These are phyloP conservation scores for Pyrenula massariospora DNA, from an alignment of 495 filamentous ascomycete genomes.

Conservation along the genomic window DNA sequence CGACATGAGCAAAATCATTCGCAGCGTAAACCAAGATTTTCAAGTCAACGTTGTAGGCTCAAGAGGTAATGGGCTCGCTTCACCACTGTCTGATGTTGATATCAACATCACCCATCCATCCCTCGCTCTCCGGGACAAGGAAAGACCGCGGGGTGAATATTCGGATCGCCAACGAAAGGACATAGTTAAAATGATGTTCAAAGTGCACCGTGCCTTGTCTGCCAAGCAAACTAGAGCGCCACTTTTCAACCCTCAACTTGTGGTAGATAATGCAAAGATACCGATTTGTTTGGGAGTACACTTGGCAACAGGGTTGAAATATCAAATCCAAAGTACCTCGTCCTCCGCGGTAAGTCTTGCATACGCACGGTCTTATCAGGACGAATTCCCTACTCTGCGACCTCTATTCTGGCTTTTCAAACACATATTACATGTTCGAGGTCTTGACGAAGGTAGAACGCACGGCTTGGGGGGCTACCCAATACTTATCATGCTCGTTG, in stretches of 20 bases:
- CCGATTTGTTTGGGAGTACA: constrained; percentile 23
- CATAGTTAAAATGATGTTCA: background rate
- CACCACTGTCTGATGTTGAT: constrained; percentile 40
- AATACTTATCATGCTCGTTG: constrained; percentile 45
- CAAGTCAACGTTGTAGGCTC: constrained; percentile 38
- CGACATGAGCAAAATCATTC: constrained; percentile 14
- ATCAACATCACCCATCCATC: constrained; percentile 14
- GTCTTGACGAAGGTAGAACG: constrained; percentile 28
- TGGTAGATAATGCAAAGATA: constrained; percentile 1
- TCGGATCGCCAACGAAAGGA: background rate
- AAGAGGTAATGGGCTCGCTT: constrained; percentile 36
- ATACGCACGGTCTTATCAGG: constrained; percentile 31
- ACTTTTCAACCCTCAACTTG: constrained; percentile 1
- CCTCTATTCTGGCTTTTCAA: constrained; percentile 37
- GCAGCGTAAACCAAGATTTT: constrained; percentile 8
- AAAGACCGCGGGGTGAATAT: background rate
- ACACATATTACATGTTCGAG: constrained; percentile 32
- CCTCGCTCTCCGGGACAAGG: background rate
- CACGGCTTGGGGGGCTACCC: constrained; percentile 36
- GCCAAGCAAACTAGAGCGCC: background rate
- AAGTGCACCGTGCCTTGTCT: background rate
- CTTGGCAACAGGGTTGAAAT: constrained; percentile 27
- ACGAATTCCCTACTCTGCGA: constrained; percentile 34
- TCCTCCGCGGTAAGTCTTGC: constrained; percentile 19
- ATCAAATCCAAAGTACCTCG: constrained; percentile 34